Evolutionary conservation across 2,329 filamentous ascomycete genomes (phyloP).

Genomic region (Arthroderma sp.): DNA sequence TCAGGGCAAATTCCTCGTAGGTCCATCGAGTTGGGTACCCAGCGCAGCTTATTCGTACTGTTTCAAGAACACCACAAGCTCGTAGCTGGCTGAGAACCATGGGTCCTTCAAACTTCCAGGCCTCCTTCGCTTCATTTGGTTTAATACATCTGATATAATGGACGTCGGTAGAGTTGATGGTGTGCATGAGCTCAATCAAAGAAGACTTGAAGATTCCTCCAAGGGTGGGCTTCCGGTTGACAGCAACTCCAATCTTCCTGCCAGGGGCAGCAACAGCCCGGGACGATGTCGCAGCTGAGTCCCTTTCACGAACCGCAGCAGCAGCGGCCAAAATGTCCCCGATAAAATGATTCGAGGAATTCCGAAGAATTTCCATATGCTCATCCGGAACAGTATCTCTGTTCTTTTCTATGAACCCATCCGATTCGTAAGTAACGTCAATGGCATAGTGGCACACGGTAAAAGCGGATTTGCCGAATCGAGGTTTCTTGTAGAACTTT

Average conservation of each 20-base stretch:
- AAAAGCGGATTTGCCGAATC: conserved; percentile 94
- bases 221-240: conserved; percentile 90
- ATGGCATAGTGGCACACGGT: conserved; percentile 97
- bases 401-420: conserved; percentile 99
- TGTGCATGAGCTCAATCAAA: conserved; percentile 92
- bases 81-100: conserved; percentile 97
- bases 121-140: conserved; percentile 89
- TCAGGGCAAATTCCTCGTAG: conserved; percentile 92
- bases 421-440: conserved; percentile 96
- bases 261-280: conserved; percentile 59
- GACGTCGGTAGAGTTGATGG: conserved; percentile 94
- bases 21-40: conserved; percentile 98
- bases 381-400: conserved; percentile 96
- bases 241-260: conserved; percentile 78
- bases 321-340: conserved; percentile 74
- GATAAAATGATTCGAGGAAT: conserved; percentile 75
- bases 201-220: conserved; percentile 98
- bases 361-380: conserved; percentile 83
- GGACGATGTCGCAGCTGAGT: conserved; percentile 53
- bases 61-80: conserved; percentile 97
- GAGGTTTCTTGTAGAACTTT: conserved; percentile 95
- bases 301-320: conserved; percentile 78
- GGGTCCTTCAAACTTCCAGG: conserved; percentile 96
- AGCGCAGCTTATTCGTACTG: conserved; percentile 90
- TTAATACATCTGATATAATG: conserved; percentile 99